Evolutionary conservation across 345 rosid species (phyloP).

Genomic region (Psidium guajava): DNA sequence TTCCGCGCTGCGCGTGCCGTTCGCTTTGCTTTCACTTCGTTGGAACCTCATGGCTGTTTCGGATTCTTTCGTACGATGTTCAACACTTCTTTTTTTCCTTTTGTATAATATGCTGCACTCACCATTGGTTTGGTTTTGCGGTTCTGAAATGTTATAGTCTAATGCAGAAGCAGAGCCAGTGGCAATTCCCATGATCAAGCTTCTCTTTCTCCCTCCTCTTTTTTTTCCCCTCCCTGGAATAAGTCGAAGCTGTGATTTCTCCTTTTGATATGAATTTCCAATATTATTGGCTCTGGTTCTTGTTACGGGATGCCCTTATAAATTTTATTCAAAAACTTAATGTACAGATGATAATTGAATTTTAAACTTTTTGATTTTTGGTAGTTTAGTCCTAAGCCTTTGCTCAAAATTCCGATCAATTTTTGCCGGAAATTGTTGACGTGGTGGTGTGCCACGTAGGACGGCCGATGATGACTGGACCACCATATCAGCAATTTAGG

Average conservation of each 20-base stretch:
- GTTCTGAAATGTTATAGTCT: not conserved
- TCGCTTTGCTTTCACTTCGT: not conserved
- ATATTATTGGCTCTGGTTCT: not conserved
- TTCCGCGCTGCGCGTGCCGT: not conserved
- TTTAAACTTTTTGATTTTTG: not conserved
- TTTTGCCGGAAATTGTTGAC: fast-evolving
- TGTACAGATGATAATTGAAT: not conserved
- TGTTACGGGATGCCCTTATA: not conserved
- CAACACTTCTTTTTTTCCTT: not conserved
- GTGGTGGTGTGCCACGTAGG: fast-evolving
- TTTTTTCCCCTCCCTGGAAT: not conserved
- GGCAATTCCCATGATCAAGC: not conserved
- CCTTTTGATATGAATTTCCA: not conserved
- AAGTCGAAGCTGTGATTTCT: not conserved
- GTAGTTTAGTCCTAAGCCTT: not conserved
- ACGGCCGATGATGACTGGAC: fast-evolving
- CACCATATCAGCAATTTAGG: fast-evolving
- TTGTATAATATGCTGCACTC: not conserved
- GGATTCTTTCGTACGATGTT: not conserved
- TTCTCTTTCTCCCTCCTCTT: not conserved
- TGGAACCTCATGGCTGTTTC: not conserved
- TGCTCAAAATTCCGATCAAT: fast-evolving
- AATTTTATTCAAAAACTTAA: not conserved
- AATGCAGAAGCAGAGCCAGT: not conserved
- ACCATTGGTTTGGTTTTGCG: not conserved